Evolutionary conservation across 1,284 basidiomycete genomes (phyloP).

Genomic region (Ustilago sp.): DNA sequence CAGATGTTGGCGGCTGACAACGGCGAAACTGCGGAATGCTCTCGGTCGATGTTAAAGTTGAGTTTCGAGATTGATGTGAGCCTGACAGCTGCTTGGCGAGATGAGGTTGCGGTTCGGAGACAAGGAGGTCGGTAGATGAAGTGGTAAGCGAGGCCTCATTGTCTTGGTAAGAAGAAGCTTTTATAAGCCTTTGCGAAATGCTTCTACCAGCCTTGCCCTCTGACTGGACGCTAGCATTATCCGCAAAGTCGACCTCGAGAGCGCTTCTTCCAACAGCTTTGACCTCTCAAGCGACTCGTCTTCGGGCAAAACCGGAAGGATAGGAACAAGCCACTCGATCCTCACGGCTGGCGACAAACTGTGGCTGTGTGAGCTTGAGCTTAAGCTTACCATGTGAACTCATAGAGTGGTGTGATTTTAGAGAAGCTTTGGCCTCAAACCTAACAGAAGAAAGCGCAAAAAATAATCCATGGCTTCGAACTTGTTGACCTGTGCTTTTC

Average conservation of each 20-base stretch:
- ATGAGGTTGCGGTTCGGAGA: background rate
- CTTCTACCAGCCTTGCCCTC: no score
- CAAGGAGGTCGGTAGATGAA: background rate
- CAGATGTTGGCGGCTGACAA: background rate
- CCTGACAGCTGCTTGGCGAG: background rate
- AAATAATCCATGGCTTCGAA: background rate
- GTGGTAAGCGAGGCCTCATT: background rate
- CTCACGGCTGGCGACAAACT: background rate
- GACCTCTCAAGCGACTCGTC: background rate
- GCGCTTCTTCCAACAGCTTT: no score
- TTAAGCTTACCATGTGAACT: background rate
- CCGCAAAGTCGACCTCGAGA: no score
- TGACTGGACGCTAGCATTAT: no score
- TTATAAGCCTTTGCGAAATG: no score
- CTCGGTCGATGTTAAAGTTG: conserved; percentile 2
- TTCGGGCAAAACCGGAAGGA: background rate
- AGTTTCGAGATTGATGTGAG: background rate
- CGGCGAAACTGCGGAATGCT: background rate
- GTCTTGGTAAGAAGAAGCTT: background rate
- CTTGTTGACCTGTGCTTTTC: background rate
- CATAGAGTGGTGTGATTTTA: conserved; percentile 1
- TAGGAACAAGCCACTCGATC: background rate
- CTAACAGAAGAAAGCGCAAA: background rate
- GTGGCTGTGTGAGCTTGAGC: background rate
- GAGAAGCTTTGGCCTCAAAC: background rate